Base-by-base conservation (phyloP, 192 early-diverging fungal species). In the Podila clonocystis region DNA sequence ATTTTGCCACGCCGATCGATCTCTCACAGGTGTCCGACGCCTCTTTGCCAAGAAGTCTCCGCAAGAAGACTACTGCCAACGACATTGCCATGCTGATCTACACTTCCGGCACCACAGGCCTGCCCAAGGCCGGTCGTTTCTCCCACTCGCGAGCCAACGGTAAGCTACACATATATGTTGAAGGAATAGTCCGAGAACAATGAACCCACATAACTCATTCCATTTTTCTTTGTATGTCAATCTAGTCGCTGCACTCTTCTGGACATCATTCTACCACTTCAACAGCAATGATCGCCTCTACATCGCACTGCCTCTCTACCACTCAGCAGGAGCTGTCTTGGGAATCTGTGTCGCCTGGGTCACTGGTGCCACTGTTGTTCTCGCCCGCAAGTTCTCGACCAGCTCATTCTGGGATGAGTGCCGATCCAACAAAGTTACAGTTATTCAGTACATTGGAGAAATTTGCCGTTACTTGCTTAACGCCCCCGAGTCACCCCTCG, bases 371-470 rank as follows among this genome's bases (percentile, higher is more conserved):
- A 86, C 90, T 0, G 76, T 92, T 29, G 67, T 92, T 30, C 63
- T 91, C 19, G 82, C 84, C 9, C 83, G 82, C 50, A 91, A 89
- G 83, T 93, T 92, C 78, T 90, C 82, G 4, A 82, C 83, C 13
- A 50, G 71, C 9, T 68, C 78, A 5, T 89, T 88, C 83, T 89
- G 87, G 87, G 74, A 89, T 57, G 88, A 89, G 45, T 88, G 87
- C 68, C 65, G 82, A 8, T 65, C 61, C 63, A 73, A 85, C 67
- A 82, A 85, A 13, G 87, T 85, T 57, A 86, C 83, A 17, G 82
- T 80, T 33, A 85, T 89, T 48, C 77, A 79, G 74, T 91, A 93
- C 57, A 91, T 93, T 82, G 91, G 92, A 34, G 92, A 93, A 70
- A 88, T 93, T 41, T 90, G 88, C 50, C 84, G 93, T 30, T 94